Evolutionary conservation across 2,329 filamentous ascomycete species (phyloP), one percentile per base, ranked within the genome.

Genomic region (Pestalotiopsis sp.): DNA sequence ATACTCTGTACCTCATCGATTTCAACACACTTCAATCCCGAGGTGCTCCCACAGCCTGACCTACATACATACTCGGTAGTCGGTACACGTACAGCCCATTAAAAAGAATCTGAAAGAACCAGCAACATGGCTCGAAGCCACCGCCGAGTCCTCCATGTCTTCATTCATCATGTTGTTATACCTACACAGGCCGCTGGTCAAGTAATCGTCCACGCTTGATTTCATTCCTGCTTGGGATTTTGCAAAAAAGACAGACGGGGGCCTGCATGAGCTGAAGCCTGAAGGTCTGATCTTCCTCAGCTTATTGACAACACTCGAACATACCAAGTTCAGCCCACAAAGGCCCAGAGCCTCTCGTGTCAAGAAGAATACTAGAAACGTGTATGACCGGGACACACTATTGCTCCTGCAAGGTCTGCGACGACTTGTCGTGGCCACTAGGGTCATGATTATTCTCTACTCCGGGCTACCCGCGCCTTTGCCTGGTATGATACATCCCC

Each of bases 381-480:
- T 52, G 6, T 17, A 52, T 9, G 3, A n/a, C 45, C 2, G 20
- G 45, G 45, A 17, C 20, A 66, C 25, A 57, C 13, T 45, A 66
- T 66, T 45, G 39, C 17, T 56, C 39, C n/a, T 38, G 59, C 27
- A 36, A 20, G n/a, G 12, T 39, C 36, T 36, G 36, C 31, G 31
- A 9, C 27, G 36, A 62, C 17, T 13, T 62, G 59, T 23, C 31
- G 27, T 20, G 31, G 25, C 59, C 20, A 20, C 20, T 62, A 36
- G 59, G 45, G 7, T 59, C 23, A n/a, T n/a, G 4, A 62, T 13
- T 49, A 31, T 20, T 66, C 23, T 39, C 17, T 14, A 11, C 36
- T 57, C 63, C 63, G 63, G 63, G 23, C 31, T 36, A 66, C 49
- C 63, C 63, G 63, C 41, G 20, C 45, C 17, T 17, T 12, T 56